These are phyloP conservation scores for Apiospora hydei DNA, from an alignment of 2,329 filamentous ascomycete species.

Conservation along the genomic window DNA sequence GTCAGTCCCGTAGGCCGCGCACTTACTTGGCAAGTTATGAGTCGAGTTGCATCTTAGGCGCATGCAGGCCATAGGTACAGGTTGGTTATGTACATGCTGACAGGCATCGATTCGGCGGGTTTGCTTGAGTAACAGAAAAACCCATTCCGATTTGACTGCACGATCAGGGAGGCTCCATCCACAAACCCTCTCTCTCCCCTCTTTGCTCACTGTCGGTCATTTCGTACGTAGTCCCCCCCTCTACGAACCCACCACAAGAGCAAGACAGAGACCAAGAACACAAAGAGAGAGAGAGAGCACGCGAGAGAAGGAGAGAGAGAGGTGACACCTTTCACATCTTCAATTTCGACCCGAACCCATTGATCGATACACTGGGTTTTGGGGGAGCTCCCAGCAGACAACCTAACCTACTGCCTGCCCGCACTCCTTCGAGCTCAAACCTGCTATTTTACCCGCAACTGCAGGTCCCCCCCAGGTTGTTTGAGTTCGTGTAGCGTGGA, in stretches of 20 bases:
- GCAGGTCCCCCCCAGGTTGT: not conserved
- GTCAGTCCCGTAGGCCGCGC: not conserved
- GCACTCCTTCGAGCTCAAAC: not conserved
- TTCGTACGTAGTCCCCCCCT: slow-evolving; percentile 1
- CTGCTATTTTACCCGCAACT: slow-evolving; percentile 1
- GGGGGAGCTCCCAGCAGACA: not conserved
- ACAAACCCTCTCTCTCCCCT: slow-evolving; percentile 19
- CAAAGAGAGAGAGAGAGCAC: not conserved
- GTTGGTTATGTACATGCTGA: slow-evolving; percentile 7
- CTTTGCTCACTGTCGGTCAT: slow-evolving; percentile 17
- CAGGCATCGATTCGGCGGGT: slow-evolving; percentile 13
- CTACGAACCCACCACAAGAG: not conserved
- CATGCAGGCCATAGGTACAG: slow-evolving; percentile 17
- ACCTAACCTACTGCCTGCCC: not conserved
- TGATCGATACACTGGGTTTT: not conserved
- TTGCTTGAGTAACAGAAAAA: slow-evolving; percentile 9
- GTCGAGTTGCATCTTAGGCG: slow-evolving; percentile 2
- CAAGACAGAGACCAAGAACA: not conserved
- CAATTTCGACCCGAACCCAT: not conserved
- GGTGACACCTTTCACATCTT: slow-evolving; percentile 6
- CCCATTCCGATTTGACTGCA: slow-evolving; percentile 16
- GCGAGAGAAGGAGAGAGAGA: not conserved
- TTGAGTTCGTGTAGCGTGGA: slow-evolving; percentile 11
- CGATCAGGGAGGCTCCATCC: slow-evolving; percentile 14
- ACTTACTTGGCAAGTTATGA: slow-evolving; percentile 4